Evolutionary conservation across 2,329 filamentous ascomycete genomes (phyloP), one percentile per base, ranked within the genome.

Genomic region (Ophiostoma pallidulum): DNA sequence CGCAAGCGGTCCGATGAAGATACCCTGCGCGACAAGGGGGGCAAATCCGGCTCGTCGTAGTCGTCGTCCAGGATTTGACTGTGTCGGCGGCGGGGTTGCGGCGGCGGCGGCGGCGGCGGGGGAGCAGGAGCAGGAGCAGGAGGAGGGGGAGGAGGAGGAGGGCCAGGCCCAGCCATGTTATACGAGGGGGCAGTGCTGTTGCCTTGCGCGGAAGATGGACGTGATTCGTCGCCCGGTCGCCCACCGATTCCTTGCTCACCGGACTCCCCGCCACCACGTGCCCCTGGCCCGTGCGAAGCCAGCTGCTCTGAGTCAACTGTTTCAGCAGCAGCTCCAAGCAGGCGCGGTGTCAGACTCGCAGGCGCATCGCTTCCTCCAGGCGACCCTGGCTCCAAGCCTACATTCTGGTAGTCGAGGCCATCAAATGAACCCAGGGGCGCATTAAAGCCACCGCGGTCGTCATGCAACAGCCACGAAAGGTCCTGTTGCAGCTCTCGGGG

Each of bases 1-100:
- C 61, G 62, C 29, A 66, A 50, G n/a, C 59, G 61, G 47, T 66
- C 62, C 12, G 64, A 65, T 3, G 64, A 65, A 3, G 64, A 66
- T 8, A 66, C 59, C 41, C 61, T 65, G 49, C 56, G 62, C 0
- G 60, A 52, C 33, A 58, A 58, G 12, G 60, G 66, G 55, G 57
- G 62, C 55, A 51, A 64, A 5, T 62, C 58, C 10, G n/a, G n/a
- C n/a, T 47, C n/a, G 19, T 54, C 50, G 37, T 64, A 61, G 40
- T 62, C 61, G 39, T 60, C 59, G 47, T 61, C 59, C 14, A 62
- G 56, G 16, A 59, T 55, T 8, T 61, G 50, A 33, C 58, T 51
- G 33, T 59, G 14, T 46, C 54, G 20, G 51, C 53, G 31, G 37
- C 45, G 51, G 14, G 48, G 53, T 13, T 31, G 42, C 3, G 20